Percentiles rank a stretch among this genome's conserved stretches.
Conservation (phyloP, 2,329 filamentous ascomycete genomes). For the Clarireedia monteithiana region DNA sequence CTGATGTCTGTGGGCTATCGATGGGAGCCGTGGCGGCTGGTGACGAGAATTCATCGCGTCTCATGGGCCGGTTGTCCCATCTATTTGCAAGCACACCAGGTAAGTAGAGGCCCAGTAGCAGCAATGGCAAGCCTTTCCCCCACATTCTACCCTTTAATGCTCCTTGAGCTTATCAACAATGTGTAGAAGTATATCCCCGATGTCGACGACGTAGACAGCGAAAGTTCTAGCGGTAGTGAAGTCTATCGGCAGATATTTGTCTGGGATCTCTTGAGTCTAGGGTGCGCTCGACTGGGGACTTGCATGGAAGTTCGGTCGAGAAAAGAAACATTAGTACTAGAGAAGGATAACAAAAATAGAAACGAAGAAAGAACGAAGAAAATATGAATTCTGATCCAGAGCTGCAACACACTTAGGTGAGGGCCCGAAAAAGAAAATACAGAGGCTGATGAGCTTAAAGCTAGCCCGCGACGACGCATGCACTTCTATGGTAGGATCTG, state of each 20-base stretch:
- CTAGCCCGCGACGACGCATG: too few species aligned
- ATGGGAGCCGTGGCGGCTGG: conserved; percentile 9
- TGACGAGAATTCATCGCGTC: conserved; percentile 21
- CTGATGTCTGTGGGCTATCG: background rate
- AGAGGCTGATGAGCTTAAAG: too few species aligned
- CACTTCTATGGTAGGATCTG: too few species aligned
- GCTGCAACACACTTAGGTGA: background rate
- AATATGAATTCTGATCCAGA: background rate
- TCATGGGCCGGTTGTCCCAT: conserved; percentile 15
- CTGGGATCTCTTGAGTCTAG: background rate
- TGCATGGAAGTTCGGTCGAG: background rate
- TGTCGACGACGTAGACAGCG: background rate
- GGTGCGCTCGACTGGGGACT: background rate
- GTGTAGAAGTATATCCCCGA: background rate
- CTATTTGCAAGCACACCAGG: conserved; percentile 16
- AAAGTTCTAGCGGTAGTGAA: too few species aligned
- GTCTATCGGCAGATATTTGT: background rate
- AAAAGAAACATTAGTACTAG: background rate
- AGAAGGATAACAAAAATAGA: background rate
- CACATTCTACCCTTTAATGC: conserved; percentile 7
- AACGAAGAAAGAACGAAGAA: background rate
- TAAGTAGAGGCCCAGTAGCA: conserved; percentile 22
- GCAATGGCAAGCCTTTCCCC: conserved; percentile 14
- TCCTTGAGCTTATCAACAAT: background rate
- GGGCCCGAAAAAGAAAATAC: too few species aligned